Evolutionary conservation across 2,329 filamentous ascomycete species (phyloP).

Genomic region (Oidium heveae): DNA sequence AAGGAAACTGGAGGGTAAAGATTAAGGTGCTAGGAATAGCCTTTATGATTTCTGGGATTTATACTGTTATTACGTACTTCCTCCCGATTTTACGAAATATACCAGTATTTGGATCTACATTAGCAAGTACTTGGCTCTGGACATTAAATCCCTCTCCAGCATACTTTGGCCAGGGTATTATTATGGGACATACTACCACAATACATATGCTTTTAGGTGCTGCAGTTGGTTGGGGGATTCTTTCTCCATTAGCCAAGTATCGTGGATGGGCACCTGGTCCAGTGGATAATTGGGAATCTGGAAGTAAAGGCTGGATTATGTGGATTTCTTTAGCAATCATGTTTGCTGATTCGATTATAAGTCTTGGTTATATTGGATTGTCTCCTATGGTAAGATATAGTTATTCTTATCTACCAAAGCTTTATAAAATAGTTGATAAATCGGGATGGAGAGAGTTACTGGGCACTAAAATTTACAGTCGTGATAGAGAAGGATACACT

Average conservation of each 20-base stretch:
- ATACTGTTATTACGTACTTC: constrained; percentile 76
- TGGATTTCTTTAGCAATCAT: constrained; percentile 94
- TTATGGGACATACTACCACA: constrained; percentile 91
- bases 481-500: constrained; percentile 11
- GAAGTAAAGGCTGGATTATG: constrained; percentile 96
- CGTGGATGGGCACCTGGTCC: constrained; percentile 74
- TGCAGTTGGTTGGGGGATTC: constrained; percentile 65
- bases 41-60: constrained; percentile 31
- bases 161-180: constrained; percentile 91
- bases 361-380: constrained; percentile 51
- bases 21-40: constrained; percentile 22
- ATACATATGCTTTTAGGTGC: constrained; percentile 88
- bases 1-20: constrained; percentile 14
- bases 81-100: constrained; percentile 61
- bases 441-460: too few species aligned
- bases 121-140: constrained; percentile 75
- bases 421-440: background rate
- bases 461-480: too few species aligned
- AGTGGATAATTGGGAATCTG: constrained; percentile 70
- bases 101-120: constrained; percentile 55
- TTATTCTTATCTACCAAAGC: background rate
- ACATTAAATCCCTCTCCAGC: constrained; percentile 90
- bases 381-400: constrained; percentile 30
- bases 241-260: constrained; percentile 70
- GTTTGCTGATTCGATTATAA: constrained; percentile 80